Percentiles rank a stretch among this genome's conserved stretches.
Evolutionary conservation across 2,329 filamentous ascomycete species (phyloP).

Genomic region (Trichoderma koningii): DNA sequence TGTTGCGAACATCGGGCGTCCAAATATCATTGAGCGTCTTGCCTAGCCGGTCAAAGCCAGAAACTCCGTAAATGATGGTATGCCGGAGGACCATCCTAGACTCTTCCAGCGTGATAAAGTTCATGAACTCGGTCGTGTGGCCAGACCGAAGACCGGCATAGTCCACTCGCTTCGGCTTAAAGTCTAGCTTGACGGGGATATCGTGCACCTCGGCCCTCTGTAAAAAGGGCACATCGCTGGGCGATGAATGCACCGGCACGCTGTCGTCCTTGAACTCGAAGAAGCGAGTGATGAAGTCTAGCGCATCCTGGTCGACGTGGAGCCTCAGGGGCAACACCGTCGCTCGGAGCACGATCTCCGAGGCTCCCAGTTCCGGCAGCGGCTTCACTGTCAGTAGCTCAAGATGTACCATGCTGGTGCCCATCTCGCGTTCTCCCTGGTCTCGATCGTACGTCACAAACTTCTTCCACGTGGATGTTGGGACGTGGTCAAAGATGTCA

Average conservation of each 20-base stretch:
- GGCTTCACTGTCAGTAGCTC: slow-evolving; percentile 88
- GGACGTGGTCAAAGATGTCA: slow-evolving; percentile 91
- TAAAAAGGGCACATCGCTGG: slow-evolving; percentile 79
- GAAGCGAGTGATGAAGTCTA: slow-evolving; percentile 96
- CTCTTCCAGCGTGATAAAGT: slow-evolving; percentile 90
- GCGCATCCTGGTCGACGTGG: slow-evolving; percentile 94
- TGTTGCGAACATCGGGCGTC: slow-evolving; percentile 88
- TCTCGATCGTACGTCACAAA: slow-evolving; percentile 93
- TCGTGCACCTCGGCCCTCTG: slow-evolving; percentile 86
- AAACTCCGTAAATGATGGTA: slow-evolving; percentile 88
- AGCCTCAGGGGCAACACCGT: slow-evolving; percentile 81
- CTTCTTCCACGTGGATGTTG: slow-evolving; percentile 96
- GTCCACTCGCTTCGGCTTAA: slow-evolving; percentile 97
- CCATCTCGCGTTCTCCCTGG: slow-evolving; percentile 81
- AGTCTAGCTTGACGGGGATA: slow-evolving; percentile 82
- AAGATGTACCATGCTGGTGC: slow-evolving; percentile 85
- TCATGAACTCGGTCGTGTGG: slow-evolving; percentile 97
- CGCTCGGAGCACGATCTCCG: slow-evolving; percentile 82
- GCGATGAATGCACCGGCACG: slow-evolving; percentile 55
- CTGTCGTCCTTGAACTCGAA: slow-evolving; percentile 94
- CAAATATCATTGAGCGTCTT: slow-evolving; percentile 92
- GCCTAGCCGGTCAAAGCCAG: slow-evolving; percentile 86
- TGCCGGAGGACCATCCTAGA: slow-evolving; percentile 83
- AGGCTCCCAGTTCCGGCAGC: slow-evolving; percentile 77
- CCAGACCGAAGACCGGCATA: slow-evolving; percentile 91